Conservation (phyloP, 1,284 basidiomycete species). For the Cryptococcus depauperatus region DNA sequence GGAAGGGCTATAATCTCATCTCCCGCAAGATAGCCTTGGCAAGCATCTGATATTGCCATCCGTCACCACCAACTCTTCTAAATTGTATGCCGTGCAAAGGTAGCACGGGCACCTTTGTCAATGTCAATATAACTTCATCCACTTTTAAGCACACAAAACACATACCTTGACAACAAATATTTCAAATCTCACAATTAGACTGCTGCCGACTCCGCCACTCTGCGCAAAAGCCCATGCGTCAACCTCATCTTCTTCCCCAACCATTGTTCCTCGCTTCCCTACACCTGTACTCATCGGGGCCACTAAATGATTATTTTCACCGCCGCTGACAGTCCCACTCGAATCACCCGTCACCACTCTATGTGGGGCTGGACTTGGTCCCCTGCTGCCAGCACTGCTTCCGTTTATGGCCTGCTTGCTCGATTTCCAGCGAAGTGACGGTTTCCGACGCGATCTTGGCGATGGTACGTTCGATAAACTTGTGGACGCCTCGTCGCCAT, state of each 20-base stretch:
- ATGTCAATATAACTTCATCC: neutral
- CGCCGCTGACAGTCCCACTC: conserved; percentile 14
- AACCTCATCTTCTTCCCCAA: conserved; percentile 51
- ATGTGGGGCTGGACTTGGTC: conserved; percentile 4
- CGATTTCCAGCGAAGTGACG: conserved; percentile 17
- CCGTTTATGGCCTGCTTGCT: conserved; percentile 14
- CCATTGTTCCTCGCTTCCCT: neutral
- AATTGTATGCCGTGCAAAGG: conserved; percentile 95
- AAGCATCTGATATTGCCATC: conserved; percentile 96
- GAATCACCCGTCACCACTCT: conserved; percentile 10
- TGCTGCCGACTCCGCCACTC: conserved; percentile 50
- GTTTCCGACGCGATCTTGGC: conserved; percentile 11
- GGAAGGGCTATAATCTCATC: conserved; percentile 63
- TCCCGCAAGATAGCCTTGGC: conserved; percentile 88
- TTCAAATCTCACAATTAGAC: conserved; percentile 81
- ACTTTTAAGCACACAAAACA: conserved; percentile 8
- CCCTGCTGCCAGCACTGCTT: conserved; percentile 4
- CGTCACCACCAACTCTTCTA: conserved; percentile 80
- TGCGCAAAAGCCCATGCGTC: conserved; percentile 60
- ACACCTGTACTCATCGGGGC: conserved; percentile 2
- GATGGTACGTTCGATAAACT: conserved; percentile 14
- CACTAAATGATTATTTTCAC: conserved; percentile 7
- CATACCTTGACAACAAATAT: conserved; percentile 87
- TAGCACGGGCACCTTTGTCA: conserved; percentile 74
- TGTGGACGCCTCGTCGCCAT: conserved; percentile 38